Evolutionary conservation across 306 rosid species (phyloP).

Genomic region (Lagenaria siceraria): DNA sequence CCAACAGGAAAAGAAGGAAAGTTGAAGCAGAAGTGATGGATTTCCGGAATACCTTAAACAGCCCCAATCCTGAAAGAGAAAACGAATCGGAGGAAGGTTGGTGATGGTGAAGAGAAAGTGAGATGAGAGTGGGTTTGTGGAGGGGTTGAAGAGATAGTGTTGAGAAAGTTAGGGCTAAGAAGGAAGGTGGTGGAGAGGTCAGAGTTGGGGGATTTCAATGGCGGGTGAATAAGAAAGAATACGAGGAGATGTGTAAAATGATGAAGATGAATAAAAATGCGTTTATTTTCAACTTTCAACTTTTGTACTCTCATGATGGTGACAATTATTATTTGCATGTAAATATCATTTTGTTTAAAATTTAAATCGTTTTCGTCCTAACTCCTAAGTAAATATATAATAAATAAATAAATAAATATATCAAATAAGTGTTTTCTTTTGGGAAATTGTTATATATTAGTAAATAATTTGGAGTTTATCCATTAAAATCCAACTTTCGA

Average conservation of each 20-base stretch:
- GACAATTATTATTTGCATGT: background rate
- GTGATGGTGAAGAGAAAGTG: background rate
- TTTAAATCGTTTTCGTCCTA: no score
- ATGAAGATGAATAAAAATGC: background rate
- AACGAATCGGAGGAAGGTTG: background rate
- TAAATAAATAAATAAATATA: no score
- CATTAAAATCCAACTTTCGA: no score
- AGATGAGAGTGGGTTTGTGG: background rate
- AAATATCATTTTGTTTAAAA: background rate
- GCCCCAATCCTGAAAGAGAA: background rate
- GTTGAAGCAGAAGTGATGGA: background rate
- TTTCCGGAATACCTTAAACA: background rate
- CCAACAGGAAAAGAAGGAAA: background rate
- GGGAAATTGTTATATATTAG: no score
- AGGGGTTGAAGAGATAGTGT: background rate
- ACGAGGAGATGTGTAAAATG: background rate
- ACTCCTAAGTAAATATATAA: no score
- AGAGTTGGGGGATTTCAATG: background rate
- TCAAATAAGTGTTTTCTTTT: no score
- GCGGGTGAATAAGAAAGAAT: background rate
- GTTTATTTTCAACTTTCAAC: background rate
- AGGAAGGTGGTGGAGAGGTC: background rate
- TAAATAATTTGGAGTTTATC: no score
- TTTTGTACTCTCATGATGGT: background rate
- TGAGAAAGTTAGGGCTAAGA: background rate